phyloP scores from a whole-genome alignment of 148 eudicot genomes.

The Suaeda aralocaspica region DNA sequence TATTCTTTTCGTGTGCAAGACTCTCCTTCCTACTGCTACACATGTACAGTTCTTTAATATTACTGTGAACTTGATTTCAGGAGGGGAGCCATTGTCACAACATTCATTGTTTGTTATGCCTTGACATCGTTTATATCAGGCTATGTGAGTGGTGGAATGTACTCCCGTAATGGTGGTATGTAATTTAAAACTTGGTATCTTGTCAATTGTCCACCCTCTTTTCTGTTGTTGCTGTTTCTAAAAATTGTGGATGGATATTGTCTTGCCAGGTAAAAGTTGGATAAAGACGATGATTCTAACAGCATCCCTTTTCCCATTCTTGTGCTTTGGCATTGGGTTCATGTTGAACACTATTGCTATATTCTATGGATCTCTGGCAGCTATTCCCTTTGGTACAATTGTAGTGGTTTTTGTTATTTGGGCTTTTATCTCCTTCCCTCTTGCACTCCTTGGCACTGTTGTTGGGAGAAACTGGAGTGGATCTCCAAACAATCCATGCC shows the following conservation, averaged over 20 bases:
- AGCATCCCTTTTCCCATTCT: constrained; percentile 75
- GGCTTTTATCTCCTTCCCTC: constrained; percentile 83
- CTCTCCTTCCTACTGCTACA: background rate
- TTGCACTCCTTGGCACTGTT: constrained; percentile 84
- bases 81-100: constrained; percentile 87
- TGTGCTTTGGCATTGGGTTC: constrained; percentile 77
- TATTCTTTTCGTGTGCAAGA: background rate
- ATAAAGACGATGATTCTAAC: constrained; percentile 66
- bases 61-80: constrained; percentile 28
- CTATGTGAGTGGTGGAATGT: constrained; percentile 86
- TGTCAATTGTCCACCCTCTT: background rate
- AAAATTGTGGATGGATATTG: background rate
- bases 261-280: constrained; percentile 58
- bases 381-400: constrained; percentile 85
- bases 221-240: background rate
- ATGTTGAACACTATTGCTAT: constrained; percentile 62
- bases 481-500: constrained; percentile 74
- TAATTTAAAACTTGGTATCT: background rate
- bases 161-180: constrained; percentile 72
- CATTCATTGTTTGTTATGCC: constrained; percentile 75
- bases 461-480: constrained; percentile 77
- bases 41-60: background rate
- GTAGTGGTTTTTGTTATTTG: constrained; percentile 77
- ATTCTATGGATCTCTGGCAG: constrained; percentile 81
- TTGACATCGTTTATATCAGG: constrained; percentile 77